Conservation (phyloP, 2,329 filamentous ascomycete genomes). For the Stromatinia cepivora region DNA sequence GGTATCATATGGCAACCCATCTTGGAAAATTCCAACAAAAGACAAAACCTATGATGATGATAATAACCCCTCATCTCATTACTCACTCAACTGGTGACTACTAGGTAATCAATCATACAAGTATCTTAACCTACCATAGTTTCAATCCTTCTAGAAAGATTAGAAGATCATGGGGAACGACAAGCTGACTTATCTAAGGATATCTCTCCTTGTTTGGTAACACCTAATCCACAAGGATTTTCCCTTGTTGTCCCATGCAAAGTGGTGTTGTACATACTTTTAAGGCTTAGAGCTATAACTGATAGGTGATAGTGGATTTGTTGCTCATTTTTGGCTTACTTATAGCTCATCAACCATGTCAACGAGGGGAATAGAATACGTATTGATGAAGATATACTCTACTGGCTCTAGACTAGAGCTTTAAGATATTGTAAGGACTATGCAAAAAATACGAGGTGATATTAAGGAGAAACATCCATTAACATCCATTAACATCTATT, state of each 20-base stretch:
- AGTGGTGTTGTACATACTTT: constrained; percentile 2
- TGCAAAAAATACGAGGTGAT: not conserved
- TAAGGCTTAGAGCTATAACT: not conserved
- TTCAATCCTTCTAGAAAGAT: not conserved
- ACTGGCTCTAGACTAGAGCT: not conserved
- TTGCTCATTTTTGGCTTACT: too few species aligned
- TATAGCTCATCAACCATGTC: too few species aligned
- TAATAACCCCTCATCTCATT: constrained; percentile 41
- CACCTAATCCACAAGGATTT: not conserved
- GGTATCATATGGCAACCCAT: not conserved
- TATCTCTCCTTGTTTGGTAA: not conserved
- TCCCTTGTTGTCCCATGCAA: not conserved
- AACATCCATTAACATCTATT: not conserved
- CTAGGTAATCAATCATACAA: not conserved
- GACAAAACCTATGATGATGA: not conserved
- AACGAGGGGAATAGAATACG: too few species aligned
- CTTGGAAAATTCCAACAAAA: not conserved
- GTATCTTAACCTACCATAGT: not conserved
- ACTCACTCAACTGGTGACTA: not conserved
- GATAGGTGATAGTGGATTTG: not conserved
- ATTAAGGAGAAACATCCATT: not conserved
- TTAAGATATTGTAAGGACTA: not conserved
- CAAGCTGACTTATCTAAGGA: not conserved
- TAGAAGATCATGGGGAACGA: not conserved
- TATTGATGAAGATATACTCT: not conserved